A percentile compares a stretch with the other conserved stretches of the same genome.
Conservation (phyloP, 1,284 basidiomycete genomes). For the Waitea zeae region DNA sequence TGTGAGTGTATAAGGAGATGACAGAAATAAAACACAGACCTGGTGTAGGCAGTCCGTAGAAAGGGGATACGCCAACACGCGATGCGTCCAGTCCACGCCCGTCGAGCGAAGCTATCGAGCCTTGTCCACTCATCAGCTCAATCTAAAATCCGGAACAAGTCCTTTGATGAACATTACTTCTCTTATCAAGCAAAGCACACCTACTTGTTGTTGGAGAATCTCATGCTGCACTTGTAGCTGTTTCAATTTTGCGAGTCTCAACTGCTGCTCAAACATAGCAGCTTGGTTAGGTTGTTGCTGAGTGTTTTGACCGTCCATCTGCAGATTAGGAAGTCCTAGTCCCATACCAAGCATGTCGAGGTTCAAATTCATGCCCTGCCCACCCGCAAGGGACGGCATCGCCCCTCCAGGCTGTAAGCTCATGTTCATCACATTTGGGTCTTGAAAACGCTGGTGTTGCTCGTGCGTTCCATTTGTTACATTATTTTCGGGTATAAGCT, state of each 20-base stretch:
- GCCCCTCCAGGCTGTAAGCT: no score
- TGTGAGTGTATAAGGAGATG: background rate
- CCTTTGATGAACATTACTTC: no score
- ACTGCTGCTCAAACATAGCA: conserved; percentile 37
- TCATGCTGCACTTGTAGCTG: conserved; percentile 65
- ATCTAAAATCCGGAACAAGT: conserved; percentile 25
- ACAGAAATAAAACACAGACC: conserved; percentile 21
- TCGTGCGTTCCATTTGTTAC: no score
- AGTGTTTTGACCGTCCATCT: conserved; percentile 12
- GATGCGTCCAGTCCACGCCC: conserved; percentile 17
- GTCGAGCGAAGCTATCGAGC: conserved; percentile 16
- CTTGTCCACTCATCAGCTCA: conserved; percentile 48
- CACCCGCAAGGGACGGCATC: no score
- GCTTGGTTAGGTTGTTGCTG: background rate
- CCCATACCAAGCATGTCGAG: background rate
- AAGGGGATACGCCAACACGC: conserved; percentile 16
- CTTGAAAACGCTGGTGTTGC: no score
- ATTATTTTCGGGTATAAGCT: no score
- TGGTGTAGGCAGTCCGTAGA: conserved; percentile 54
- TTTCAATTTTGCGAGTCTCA: conserved; percentile 56
- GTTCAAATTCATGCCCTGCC: no score
- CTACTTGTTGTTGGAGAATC: conserved; percentile 72
- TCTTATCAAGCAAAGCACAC: conserved; percentile 8
- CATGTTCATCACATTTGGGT: no score
- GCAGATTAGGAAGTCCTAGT: background rate